phyloP scores from a whole-genome alignment of 306 rosid species.

The Aeschynomene evenia region DNA sequence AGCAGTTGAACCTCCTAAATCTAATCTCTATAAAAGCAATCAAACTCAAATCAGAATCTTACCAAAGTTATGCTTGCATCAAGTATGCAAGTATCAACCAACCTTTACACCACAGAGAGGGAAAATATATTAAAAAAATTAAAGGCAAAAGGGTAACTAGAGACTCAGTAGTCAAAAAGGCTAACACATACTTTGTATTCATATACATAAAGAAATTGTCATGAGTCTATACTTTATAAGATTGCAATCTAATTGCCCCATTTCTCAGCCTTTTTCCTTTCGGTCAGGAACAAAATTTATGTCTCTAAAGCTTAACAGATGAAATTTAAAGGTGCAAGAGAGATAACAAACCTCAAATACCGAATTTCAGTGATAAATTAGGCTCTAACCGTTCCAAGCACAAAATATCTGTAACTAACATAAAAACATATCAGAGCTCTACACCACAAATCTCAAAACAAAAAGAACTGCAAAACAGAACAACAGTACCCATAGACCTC shows the following conservation, averaged over 20 bases:
- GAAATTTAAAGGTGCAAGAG: background rate
- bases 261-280: background rate
- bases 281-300: background rate
- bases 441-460: slow-evolving; percentile 21
- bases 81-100: slow-evolving; percentile 16
- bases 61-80: slow-evolving; percentile 19
- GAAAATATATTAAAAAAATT: background rate
- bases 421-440: slow-evolving; percentile 30
- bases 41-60: slow-evolving; percentile 22
- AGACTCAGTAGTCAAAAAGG: background rate
- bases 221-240: background rate
- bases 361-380: slow-evolving; percentile 26
- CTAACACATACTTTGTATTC: slow-evolving; percentile 1
- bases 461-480: slow-evolving; percentile 12
- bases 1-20: slow-evolving; percentile 24
- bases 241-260: background rate
- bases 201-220: background rate
- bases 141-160: background rate
- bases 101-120: slow-evolving; percentile 6
- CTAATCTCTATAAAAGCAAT: slow-evolving; percentile 23
- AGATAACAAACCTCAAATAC: slow-evolving; percentile 36
- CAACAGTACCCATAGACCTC: background rate
- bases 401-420: slow-evolving; percentile 30
- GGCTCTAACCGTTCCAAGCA: slow-evolving; percentile 21
- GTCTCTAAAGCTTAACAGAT: slow-evolving; percentile 9